These are phyloP conservation scores for Yarrowia sp. DNA, from an alignment of 805 yeast genomes.

Conservation along the genomic window DNA sequence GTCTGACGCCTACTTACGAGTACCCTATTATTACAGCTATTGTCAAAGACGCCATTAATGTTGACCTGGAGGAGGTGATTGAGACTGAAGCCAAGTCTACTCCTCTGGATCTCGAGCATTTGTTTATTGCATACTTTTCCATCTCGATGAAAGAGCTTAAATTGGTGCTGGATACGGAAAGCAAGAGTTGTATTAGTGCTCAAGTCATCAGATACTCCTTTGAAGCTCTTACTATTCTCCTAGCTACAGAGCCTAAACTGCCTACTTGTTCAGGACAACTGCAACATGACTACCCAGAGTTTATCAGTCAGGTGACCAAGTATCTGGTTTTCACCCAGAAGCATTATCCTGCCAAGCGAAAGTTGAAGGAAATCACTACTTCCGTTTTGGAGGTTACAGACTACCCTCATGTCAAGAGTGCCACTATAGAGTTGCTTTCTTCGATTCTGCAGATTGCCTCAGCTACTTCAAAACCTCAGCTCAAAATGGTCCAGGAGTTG, in stretches of 20 bases:
- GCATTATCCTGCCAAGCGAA: conserved; percentile 11
- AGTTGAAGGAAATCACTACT: not conserved
- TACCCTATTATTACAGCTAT: not conserved
- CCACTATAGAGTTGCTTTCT: conserved; percentile 3
- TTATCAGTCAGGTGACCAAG: conserved; percentile 4
- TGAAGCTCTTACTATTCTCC: conserved; percentile 10
- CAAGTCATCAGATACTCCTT: not conserved
- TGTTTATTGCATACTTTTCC: conserved; percentile 16
- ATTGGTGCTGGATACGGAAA: not conserved
- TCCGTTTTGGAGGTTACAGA: not conserved
- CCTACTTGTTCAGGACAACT: conserved; percentile 6
- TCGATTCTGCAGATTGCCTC: conserved; percentile 18
- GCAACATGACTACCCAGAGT: conserved; percentile 6
- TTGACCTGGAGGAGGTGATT: conserved; percentile 4
- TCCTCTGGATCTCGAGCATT: conserved; percentile 2
- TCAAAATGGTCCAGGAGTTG: conserved; percentile 56
- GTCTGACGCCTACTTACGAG: not conserved
- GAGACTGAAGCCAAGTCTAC: conserved; percentile 13
- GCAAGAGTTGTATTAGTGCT: not conserved
- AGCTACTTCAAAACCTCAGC: not conserved
- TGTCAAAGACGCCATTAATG: conserved; percentile 12
- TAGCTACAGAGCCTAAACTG: not conserved
- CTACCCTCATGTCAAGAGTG: conserved; percentile 18
- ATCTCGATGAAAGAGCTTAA: conserved; percentile 6
- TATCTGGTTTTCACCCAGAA: not conserved